A percentile compares a stretch with the other conserved stretches of the same genome.
Conservation (phyloP, 2,329 filamentous ascomycete genomes). For the Cladosporium sp. region DNA sequence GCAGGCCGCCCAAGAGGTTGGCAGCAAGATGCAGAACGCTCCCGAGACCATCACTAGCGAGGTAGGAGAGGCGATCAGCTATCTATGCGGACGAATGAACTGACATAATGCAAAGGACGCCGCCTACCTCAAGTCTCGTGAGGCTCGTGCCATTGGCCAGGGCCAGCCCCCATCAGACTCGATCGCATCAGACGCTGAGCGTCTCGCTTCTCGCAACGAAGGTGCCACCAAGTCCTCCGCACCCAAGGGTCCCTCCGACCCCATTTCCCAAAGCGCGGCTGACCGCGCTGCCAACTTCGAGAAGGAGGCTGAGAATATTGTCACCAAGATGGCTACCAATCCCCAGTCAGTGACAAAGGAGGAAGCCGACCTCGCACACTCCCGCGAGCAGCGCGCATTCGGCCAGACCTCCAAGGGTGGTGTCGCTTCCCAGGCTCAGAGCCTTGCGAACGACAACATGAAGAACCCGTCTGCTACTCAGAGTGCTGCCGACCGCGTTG, state of each 20-base stretch:
- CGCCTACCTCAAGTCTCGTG: conserved; percentile 43
- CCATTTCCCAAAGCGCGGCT: conserved; percentile 33
- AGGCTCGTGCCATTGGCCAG: conserved; percentile 37
- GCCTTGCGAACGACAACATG: conserved; percentile 34
- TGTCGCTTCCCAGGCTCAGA: conserved; percentile 37
- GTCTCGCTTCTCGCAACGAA: conserved; percentile 39
- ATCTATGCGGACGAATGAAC: neutral
- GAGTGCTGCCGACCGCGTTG: conserved; percentile 34
- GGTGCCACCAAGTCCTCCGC: conserved; percentile 23
- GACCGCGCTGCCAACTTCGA: conserved; percentile 38
- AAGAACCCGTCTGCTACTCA: conserved; percentile 31
- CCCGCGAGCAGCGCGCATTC: conserved; percentile 36
- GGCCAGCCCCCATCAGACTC: conserved; percentile 33
- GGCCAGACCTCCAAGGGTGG: conserved; percentile 36
- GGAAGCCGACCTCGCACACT: conserved; percentile 35
- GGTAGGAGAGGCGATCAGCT: conserved; percentile 1
- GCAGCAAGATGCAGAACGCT: conserved; percentile 30
- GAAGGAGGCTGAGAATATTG: conserved; percentile 32
- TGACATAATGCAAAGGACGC: conserved; percentile 36
- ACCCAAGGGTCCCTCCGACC: conserved; percentile 21
- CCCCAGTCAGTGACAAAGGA: conserved; percentile 36
- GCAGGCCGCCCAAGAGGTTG: conserved; percentile 33
- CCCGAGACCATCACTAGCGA: conserved; percentile 39
- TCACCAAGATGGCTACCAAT: conserved; percentile 37
- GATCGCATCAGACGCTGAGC: conserved; percentile 42